Evolutionary conservation across 768 basidiomycete genomes (phyloP).

Genomic region (Filobasidium floriforme): DNA sequence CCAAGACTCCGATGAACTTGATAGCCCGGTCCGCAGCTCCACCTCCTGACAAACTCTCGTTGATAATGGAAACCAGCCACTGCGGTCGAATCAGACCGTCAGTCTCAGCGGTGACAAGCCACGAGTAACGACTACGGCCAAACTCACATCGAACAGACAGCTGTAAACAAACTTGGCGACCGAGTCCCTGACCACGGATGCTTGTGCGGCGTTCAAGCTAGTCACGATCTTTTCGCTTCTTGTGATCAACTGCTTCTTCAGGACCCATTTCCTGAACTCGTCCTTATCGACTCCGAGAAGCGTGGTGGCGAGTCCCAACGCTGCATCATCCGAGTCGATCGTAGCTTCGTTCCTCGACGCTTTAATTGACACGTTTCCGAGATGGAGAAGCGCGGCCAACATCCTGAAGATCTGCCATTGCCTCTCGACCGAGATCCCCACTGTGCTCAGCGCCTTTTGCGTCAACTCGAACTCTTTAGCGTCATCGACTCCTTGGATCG

Average conservation of each 20-base stretch:
- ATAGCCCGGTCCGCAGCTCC: slow-evolving; percentile 81
- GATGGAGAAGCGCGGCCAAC: slow-evolving; percentile 83
- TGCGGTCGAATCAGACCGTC: slow-evolving; percentile 15
- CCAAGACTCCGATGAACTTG: slow-evolving; percentile 98
- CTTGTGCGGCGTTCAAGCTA: slow-evolving; percentile 72
- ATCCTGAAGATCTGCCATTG: slow-evolving; percentile 94
- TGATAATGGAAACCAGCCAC: slow-evolving; percentile 94
- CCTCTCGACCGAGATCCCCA: slow-evolving; percentile 93
- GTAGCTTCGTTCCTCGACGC: slow-evolving; percentile 51
- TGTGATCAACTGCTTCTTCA: slow-evolving; percentile 95
- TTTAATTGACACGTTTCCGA: slow-evolving; percentile 88
- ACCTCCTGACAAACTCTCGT: slow-evolving; percentile 93
- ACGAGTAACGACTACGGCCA: slow-evolving; percentile 29
- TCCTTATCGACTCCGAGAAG: slow-evolving; percentile 80
- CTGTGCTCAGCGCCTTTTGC: slow-evolving; percentile 89
- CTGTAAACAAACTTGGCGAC: slow-evolving; percentile 99
- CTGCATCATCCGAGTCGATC: slow-evolving; percentile 73
- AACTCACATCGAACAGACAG: slow-evolving; percentile 69
- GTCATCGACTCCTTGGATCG: slow-evolving; percentile 89
- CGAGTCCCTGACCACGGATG: slow-evolving; percentile 86
- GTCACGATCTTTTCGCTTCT: slow-evolving; percentile 93
- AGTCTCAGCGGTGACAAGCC: slow-evolving; percentile 12
- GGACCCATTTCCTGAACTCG: slow-evolving; percentile 97
- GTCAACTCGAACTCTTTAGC: slow-evolving; percentile 89
- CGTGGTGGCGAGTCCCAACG: slow-evolving; percentile 70